Base-by-base conservation (phyloP, 441 rosid genomes). In the Theobroma grandiflorum region DNA sequence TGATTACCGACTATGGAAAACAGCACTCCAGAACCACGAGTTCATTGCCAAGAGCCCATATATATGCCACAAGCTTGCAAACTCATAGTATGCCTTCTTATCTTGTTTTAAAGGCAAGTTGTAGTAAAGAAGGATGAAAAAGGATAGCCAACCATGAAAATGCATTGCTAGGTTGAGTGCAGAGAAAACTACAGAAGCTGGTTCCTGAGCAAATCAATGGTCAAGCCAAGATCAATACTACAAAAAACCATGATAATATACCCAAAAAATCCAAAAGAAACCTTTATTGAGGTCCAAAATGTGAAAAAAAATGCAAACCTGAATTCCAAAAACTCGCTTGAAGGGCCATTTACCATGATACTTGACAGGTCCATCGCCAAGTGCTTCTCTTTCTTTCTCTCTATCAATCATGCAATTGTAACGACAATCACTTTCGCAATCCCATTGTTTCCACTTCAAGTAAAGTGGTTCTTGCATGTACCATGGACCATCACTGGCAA, bases 261-360 rank as follows among this genome's bases (percentile, higher is more conserved):
- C 16, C 42, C 11, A 72, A 49, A 52, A 33, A 68, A 68, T 63
- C 55, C 5, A 75, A 67, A 47, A 45, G 77, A 76, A 67, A 14
- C 38, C 61, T 35, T 9, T 26, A 58, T 15, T 37, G 52, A 73
- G 45, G 68, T 47, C 61, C 8, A 73, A 74, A 37, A 69, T 42
- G 47, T 55, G 75, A 55, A 69, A 55, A 76, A 9, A 31, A 78
- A 66, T 58, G 61, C 84, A 59, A 76, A 95, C 98, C 98, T 93
- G 99, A 75, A 95, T 91, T 62, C 98, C 97, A 69, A 88, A 90
- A 20, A 89, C 92, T 82, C 94, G 94, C 80, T 85, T 85, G 86
- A 96, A 95, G 63, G 99, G 98, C 99, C 99, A 96, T 90, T 93
- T 96, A 62, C 99, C 98, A 78, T 94, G 97, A 88, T 94, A 94